Base-by-base conservation (phyloP, 163 green algal species). In the Coccomyxa subellipsoidea region DNA sequence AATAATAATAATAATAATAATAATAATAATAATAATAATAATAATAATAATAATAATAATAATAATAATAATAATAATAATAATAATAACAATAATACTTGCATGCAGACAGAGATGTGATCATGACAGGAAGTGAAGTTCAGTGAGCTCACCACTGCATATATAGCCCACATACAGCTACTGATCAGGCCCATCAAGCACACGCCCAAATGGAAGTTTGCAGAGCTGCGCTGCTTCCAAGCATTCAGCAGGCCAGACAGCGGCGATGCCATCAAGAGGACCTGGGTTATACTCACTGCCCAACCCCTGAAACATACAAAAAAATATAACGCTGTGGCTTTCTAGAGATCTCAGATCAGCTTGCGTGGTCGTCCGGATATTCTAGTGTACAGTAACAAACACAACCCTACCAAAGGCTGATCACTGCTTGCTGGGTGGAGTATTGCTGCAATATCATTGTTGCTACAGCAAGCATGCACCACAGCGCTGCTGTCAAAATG, bases 181-280 rank as follows among this genome's bases (percentile, higher is more conserved):
- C 72, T 77, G 53, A 84, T 29, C 23, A 80, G 32, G 54, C 80
- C 37, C 80, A 84, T 80, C 38, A 80, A 59, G 36, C 31, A 39
- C 35, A 84, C 27, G 18, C 80, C 80, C 15, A 84, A 23, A 36
- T 84, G 80, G 35, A 84, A 81, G 36, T 75, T 80, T 18, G 80
- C 80, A 25, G 47, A 84, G 23, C 53, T 84, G 70, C 80, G 47
- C 36, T 69, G 36, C 35, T 69, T 66, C 6, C 80, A 37, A 23
- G 80, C 72, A 12, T 80, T 76, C 10, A 66, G 77, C 40, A 84
- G 53, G 27, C 69, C 79, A 35, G 72, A 73, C 35, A 84, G 53
- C 7, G 80, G 80, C 1, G 29, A 47, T 29, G 80, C 80, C 70
- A 70, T 80, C 25, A 84, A 15, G 4, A 84, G 35, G 25, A 84